Base-by-base conservation (phyloP, 2,329 filamentous ascomycete genomes). In the Ceratocystiopsis brevicomis region DNA sequence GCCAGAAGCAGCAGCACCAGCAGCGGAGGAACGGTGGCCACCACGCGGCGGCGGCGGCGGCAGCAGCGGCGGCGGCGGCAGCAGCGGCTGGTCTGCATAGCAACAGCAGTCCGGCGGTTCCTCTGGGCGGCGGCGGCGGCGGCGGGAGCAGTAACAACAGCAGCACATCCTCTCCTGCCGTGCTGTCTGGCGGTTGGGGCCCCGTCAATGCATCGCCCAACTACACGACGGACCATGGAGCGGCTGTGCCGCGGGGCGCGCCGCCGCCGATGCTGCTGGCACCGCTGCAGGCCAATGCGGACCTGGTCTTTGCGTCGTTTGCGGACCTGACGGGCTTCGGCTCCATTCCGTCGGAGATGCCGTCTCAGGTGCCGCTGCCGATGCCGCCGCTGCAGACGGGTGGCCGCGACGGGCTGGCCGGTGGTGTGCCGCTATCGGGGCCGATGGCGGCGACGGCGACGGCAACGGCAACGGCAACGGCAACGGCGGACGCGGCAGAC, bases 251-350 rank as follows among this genome's bases (percentile, higher is more conserved):
- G 62, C 61, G 5, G 73, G 68, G 68, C 60, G 43, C 19, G 10
- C 25, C 25, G 25, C 25, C 25, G 25, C 25, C 25, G 25, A 8
- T 30, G 25, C 25, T 30, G 10, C 25, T 9, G 25, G 25, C 25
- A 10, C 25, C 25, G 6, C 25, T 30, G 25, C 25, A 30, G 10
- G 25, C 6, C 5, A 9, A 30, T 9, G 5, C 25, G 13, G 45
- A 47, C 15, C 38, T 47, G 15, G 52, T 51, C 36, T 51, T 55
- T 32, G 45, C 51, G 3, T 54, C 70, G 30, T 63, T 68, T 50
- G 59, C 59, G 15, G 65, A 68, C 40, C 52, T 70, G 49, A 61
- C 63, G 1, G 64, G 62, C 4, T 68, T 67, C 40, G 60, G 60
- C 48, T 43, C 54, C 45, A 39, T 58, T 49, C 36, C 55, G 49